Evolutionary conservation across 2,329 filamentous ascomycete genomes (phyloP).

Genomic region (Penicillium sp.): DNA sequence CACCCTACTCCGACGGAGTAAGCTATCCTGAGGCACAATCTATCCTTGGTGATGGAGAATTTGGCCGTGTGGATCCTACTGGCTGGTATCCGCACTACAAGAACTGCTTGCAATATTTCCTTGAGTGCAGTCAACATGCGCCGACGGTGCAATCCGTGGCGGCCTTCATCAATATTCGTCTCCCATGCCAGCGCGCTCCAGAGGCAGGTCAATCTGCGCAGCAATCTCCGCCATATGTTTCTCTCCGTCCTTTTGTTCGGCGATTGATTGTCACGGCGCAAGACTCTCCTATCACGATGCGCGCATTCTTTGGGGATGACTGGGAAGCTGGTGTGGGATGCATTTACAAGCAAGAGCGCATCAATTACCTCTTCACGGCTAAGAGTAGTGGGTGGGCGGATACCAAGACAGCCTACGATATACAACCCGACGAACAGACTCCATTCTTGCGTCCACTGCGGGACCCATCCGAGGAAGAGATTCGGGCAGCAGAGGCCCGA

Average conservation of each 20-base stretch:
- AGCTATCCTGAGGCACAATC: constrained; percentile 13
- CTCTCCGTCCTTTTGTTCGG: constrained; percentile 84
- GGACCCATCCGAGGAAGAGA: constrained; percentile 73
- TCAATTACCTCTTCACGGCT: constrained; percentile 92
- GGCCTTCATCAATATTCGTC: constrained; percentile 85
- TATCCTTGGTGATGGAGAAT: constrained; percentile 25
- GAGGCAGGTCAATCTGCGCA: constrained; percentile 35
- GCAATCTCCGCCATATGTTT: constrained; percentile 47
- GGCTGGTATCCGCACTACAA: constrained; percentile 90
- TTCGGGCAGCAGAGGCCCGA: constrained; percentile 73
- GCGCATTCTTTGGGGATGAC: constrained; percentile 89
- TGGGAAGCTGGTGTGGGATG: constrained; percentile 78
- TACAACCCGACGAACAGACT: constrained; percentile 75
- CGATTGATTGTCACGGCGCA: constrained; percentile 90
- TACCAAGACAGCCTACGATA: constrained; percentile 89
- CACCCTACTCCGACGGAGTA: constrained; percentile 11
- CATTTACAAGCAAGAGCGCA: constrained; percentile 81
- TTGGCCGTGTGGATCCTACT: constrained; percentile 62
- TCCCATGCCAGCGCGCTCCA: constrained; percentile 72
- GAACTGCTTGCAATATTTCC: constrained; percentile 82
- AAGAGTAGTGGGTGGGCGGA: constrained; percentile 88
- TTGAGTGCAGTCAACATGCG: constrained; percentile 83
- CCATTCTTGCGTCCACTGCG: constrained; percentile 83
- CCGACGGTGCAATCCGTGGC: constrained; percentile 79
- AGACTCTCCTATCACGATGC: constrained; percentile 77